These are phyloP conservation scores for Coemansia sp. DNA, from an alignment of 192 early-diverging fungal genomes.

Conservation along the genomic window DNA sequence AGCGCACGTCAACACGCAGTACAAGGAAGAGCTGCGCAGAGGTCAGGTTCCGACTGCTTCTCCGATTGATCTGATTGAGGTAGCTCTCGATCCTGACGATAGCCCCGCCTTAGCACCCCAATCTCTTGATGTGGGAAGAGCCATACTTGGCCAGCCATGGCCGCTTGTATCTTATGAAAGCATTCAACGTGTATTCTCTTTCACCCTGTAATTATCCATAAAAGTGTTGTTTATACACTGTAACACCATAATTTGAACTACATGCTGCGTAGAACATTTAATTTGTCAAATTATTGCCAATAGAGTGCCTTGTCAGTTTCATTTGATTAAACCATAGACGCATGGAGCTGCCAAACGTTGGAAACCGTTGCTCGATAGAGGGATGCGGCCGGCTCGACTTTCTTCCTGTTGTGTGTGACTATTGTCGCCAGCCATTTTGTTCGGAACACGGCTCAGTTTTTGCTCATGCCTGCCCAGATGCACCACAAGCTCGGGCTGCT, in stretches of 20 bases:
- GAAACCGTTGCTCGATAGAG: constrained; percentile 24
- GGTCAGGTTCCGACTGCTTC: background rate
- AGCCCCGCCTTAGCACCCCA: background rate
- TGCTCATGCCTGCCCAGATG: constrained; percentile 21
- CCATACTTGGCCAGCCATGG: constrained; percentile 11
- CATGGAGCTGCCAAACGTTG: constrained; percentile 47
- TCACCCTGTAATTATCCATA: constrained; percentile 21
- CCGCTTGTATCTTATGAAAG: constrained; percentile 35
- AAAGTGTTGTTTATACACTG: too few species aligned
- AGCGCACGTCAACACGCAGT: constrained; percentile 19
- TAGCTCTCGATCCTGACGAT: constrained; percentile 19
- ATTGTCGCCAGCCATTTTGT: constrained; percentile 33
- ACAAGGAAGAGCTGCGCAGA: constrained; percentile 5
- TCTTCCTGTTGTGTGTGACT: constrained; percentile 21
- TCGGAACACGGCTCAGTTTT: constrained; percentile 18
- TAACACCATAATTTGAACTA: too few species aligned
- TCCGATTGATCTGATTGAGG: constrained; percentile 38
- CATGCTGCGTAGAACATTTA: too few species aligned
- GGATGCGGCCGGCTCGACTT: constrained; percentile 40
- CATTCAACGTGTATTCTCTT: constrained; percentile 35
- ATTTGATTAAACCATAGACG: background rate
- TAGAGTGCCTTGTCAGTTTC: background rate
- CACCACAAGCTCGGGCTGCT: background rate
- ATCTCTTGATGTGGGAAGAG: background rate
- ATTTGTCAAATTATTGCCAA: too few species aligned